These are phyloP conservation scores for Podospora fimiseda DNA, from an alignment of 495 filamentous ascomycete genomes.

Conservation along the genomic window DNA sequence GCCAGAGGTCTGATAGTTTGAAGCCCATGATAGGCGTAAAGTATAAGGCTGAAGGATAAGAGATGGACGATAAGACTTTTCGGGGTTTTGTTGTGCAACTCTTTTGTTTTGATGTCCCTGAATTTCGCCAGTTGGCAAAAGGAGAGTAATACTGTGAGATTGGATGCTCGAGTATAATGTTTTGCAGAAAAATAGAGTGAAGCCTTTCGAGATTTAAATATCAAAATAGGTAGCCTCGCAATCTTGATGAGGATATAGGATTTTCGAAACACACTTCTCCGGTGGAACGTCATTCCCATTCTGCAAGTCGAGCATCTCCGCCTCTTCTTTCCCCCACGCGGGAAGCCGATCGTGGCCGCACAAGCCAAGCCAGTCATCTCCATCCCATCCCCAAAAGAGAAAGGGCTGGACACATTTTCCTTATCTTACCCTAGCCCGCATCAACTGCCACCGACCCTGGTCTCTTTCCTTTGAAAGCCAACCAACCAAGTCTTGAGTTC, in stretches of 20 bases:
- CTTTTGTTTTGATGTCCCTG: too few relatives aligned
- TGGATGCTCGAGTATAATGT: too few relatives aligned
- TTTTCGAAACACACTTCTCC: background rate
- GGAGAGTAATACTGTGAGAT: too few relatives aligned
- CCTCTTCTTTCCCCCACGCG: background rate
- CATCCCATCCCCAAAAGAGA: background rate
- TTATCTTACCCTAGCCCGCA: background rate
- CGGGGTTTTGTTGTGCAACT: too few relatives aligned
- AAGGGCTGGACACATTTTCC: background rate
- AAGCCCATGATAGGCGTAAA: slow-evolving; percentile 33
- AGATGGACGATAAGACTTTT: too few relatives aligned
- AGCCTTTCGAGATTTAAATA: too few relatives aligned
- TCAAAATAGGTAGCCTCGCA: too few relatives aligned
- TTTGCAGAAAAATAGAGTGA: too few relatives aligned
- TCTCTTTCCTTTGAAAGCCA: background rate
- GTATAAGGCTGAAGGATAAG: background rate
- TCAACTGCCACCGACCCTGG: too few relatives aligned
- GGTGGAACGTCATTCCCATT: background rate
- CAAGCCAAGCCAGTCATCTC: background rate
- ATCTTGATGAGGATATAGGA: too few relatives aligned
- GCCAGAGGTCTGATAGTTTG: slow-evolving; percentile 48
- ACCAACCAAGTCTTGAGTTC: background rate
- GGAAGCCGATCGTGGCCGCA: background rate
- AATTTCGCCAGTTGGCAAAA: too few relatives aligned
- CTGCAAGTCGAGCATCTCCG: background rate